Conservation (phyloP, 805 yeast species). For the Kuraishia piskuri region DNA sequence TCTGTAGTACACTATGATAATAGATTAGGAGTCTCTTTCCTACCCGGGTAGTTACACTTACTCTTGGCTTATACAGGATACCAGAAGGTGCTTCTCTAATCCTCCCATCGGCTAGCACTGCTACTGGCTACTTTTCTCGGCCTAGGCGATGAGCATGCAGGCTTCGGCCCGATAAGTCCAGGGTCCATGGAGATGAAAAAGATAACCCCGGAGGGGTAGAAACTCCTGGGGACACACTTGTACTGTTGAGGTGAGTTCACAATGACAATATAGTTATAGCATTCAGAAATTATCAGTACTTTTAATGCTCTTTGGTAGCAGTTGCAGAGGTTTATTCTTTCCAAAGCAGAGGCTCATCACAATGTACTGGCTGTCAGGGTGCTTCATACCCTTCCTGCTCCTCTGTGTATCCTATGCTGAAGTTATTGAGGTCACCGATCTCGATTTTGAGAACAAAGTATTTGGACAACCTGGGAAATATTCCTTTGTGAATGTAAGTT, state of each 20-base stretch:
- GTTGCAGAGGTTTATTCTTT: too few relatives aligned
- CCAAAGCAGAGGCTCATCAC: not conserved
- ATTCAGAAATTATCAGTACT: too few relatives aligned
- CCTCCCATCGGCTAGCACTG: not conserved
- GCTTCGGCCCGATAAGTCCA: not conserved
- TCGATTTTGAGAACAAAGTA: not conserved
- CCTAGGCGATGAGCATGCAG: slow-evolving; percentile 1
- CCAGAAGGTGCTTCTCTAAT: too few relatives aligned
- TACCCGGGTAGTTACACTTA: too few relatives aligned
- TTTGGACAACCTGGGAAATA: slow-evolving; percentile 4
- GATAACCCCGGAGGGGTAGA: not conserved
- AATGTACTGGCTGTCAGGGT: not conserved
- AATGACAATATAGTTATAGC: too few relatives aligned
- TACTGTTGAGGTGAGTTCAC: too few relatives aligned
- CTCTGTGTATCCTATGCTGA: not conserved
- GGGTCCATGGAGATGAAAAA: not conserved
- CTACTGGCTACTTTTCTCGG: too few relatives aligned
- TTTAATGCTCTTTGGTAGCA: too few relatives aligned
- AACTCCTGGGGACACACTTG: too few relatives aligned
- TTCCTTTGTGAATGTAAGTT: slow-evolving; percentile 4
- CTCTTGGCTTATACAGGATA: too few relatives aligned
- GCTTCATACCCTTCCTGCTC: not conserved
- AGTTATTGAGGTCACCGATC: slow-evolving; percentile 1
- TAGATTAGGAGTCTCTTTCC: too few relatives aligned
- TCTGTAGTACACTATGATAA: too few relatives aligned